Percentiles rank a stretch among this genome's conserved stretches.
Evolutionary conservation across 768 basidiomycete genomes (phyloP).

Genomic region (Hygrocybe coccinea): DNA sequence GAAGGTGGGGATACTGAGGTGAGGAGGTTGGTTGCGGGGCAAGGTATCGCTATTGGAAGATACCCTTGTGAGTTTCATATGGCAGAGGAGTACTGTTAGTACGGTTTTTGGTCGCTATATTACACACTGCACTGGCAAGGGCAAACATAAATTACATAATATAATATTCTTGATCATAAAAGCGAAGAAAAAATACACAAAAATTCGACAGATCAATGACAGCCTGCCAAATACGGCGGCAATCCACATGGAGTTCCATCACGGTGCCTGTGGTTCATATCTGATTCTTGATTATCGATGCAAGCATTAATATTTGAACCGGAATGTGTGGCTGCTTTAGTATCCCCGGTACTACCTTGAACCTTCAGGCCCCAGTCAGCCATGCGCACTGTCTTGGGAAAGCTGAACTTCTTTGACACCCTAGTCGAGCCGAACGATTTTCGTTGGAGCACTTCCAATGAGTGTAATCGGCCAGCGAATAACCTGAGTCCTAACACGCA

Average conservation of each 20-base stretch:
- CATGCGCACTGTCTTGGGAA: not conserved
- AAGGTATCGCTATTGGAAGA: constrained; percentile 57
- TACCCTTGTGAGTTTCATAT: constrained; percentile 61
- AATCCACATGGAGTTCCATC: no score
- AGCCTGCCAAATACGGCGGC: no score
- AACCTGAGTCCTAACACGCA: constrained; percentile 1
- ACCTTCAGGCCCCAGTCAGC: not conserved
- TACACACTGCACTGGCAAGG: no score
- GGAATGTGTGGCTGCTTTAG: no score
- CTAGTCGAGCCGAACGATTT: not conserved
- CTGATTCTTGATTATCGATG: no score
- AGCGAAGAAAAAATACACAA: no score
- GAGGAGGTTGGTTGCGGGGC: constrained; percentile 34
- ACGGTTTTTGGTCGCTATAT: no score
- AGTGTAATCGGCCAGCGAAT: not conserved
- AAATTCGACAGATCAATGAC: no score
- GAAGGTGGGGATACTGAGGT: constrained; percentile 26
- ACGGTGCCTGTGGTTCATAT: no score
- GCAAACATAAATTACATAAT: no score
- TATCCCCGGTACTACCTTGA: not conserved
- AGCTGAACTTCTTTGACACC: constrained; percentile 7
- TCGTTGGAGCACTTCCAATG: not conserved
- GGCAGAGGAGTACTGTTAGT: constrained; percentile 25
- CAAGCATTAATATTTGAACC: no score
- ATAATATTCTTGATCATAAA: no score